A percentile compares a stretch with the other conserved stretches of the same genome.
Evolutionary conservation across 2,329 filamentous ascomycete genomes (phyloP).

Genomic region (Phaeosphaeria sp.): DNA sequence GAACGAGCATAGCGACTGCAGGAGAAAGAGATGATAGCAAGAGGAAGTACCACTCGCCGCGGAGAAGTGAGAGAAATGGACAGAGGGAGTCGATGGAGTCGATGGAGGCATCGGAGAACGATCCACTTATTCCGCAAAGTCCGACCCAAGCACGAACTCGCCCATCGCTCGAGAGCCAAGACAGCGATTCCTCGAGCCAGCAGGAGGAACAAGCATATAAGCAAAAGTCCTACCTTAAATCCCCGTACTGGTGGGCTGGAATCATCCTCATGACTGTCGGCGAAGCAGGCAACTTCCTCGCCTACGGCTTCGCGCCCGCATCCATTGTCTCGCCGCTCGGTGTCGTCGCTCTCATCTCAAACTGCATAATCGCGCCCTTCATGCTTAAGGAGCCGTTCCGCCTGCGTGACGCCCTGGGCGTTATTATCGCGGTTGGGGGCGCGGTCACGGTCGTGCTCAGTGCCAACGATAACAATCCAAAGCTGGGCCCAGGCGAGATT

Average conservation of each 20-base stretch:
- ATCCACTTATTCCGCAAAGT: conserved; percentile 34
- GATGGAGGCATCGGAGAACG: conserved; percentile 40
- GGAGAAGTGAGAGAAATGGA: conserved; percentile 5
- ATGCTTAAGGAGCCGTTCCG: conserved; percentile 93
- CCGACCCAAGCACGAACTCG: conserved; percentile 12
- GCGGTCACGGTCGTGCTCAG: conserved; percentile 93
- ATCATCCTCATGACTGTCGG: conserved; percentile 92
- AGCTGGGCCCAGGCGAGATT: conserved; percentile 88
- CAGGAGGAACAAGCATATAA: conserved; percentile 50
- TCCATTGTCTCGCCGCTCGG: conserved; percentile 96
- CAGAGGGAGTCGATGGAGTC: conserved; percentile 11
- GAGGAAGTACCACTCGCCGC: conserved; percentile 10
- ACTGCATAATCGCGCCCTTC: conserved; percentile 94
- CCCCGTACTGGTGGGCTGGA: conserved; percentile 95
- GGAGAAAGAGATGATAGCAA: conserved; percentile 16
- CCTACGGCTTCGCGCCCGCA: conserved; percentile 95
- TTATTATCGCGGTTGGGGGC: conserved; percentile 83
- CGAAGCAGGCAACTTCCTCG: conserved; percentile 94
- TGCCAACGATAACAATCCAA: conserved; percentile 86
- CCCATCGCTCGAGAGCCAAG: conserved; percentile 44
- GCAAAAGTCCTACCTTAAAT: conserved; percentile 80
- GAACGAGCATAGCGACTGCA: conserved; percentile 51
- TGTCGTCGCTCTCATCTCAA: conserved; percentile 95
- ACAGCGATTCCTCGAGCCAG: conserved; percentile 20
- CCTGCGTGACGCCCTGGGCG: conserved; percentile 82